These are phyloP conservation scores for Agroathelia rolfsii DNA, from an alignment of 1,284 basidiomycete species.

Conservation along the genomic window DNA sequence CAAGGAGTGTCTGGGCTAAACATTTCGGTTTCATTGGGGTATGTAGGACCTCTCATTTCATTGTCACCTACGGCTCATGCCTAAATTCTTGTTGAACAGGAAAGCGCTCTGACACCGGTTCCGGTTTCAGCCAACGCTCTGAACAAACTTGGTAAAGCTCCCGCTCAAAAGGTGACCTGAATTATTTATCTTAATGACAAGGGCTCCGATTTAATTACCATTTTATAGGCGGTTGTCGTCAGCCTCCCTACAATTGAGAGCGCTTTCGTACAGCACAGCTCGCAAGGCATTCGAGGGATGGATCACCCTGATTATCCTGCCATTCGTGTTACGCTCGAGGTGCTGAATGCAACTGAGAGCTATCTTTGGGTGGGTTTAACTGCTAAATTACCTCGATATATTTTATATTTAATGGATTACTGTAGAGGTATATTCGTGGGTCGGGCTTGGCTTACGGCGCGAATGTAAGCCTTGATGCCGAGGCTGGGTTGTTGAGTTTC, in stretches of 20 bases:
- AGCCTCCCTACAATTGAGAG: slow-evolving; percentile 92
- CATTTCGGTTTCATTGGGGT: slow-evolving; percentile 39
- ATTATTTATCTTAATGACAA: background rate
- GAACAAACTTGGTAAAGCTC: slow-evolving; percentile 65
- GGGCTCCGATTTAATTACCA: slow-evolving; percentile 8
- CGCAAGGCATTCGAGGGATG: slow-evolving; percentile 74
- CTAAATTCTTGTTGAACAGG: slow-evolving; percentile 26
- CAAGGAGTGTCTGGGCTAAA: slow-evolving; percentile 64
- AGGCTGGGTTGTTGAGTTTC: slow-evolving; percentile 78
- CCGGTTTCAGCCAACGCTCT: slow-evolving; percentile 65
- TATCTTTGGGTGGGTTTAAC: slow-evolving; percentile 74
- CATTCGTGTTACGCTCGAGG: slow-evolving; percentile 75
- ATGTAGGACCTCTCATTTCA: slow-evolving; percentile 5
- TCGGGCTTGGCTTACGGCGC: slow-evolving; percentile 93
- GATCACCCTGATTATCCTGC: slow-evolving; percentile 80
- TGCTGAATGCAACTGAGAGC: slow-evolving; percentile 90
- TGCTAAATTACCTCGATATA: too few species aligned
- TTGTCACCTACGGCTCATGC: slow-evolving; percentile 7
- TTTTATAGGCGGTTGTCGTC: slow-evolving; percentile 67
- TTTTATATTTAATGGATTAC: slow-evolving; percentile 9
- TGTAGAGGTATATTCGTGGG: slow-evolving; percentile 76
- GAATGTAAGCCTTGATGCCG: slow-evolving; percentile 68
- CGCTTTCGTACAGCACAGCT: slow-evolving; percentile 75
- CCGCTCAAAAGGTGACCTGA: slow-evolving; percentile 52
- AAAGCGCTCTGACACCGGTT: slow-evolving; percentile 53